These are phyloP conservation scores for Chionographis japonica DNA, from an alignment of 106 monocot genomes.

Conservation along the genomic window DNA sequence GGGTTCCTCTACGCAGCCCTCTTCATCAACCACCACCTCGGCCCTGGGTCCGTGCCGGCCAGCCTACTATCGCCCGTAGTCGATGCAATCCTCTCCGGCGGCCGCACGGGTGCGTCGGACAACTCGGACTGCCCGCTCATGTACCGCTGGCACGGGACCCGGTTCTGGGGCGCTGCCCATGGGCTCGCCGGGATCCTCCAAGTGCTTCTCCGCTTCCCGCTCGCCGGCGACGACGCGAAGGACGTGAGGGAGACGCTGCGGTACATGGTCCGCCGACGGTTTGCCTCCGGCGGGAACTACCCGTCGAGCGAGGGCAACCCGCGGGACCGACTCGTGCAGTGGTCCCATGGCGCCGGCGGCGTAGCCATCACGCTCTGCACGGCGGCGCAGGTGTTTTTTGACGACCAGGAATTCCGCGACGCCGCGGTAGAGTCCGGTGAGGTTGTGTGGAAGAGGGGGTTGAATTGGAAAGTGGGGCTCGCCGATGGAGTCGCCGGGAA, in stretches of 20 bases:
- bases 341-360: constrained; percentile 43
- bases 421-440: constrained; percentile 40
- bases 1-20: constrained; percentile 43
- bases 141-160: constrained; percentile 40
- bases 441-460: constrained; percentile 41
- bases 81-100: constrained; percentile 27
- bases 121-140: constrained; percentile 28
- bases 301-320: constrained; percentile 29
- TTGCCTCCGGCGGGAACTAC: constrained; percentile 29
- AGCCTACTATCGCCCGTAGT: constrained; percentile 23
- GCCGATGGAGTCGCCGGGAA: constrained; percentile 33
- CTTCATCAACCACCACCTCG: constrained; percentile 34
- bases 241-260: constrained; percentile 25
- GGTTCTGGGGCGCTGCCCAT: constrained; percentile 40
- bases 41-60: constrained; percentile 12
- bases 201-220: constrained; percentile 39
- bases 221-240: constrained; percentile 10
- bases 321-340: constrained; percentile 32
- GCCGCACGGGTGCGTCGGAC: constrained; percentile 27
- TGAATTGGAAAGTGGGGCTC: constrained; percentile 22
- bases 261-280: constrained; percentile 30
- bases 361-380: constrained; percentile 35
- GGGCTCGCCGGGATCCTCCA: constrained; percentile 36
- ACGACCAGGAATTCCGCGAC: constrained; percentile 10
- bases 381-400: constrained; percentile 32